phyloP scores from a whole-genome alignment of 1,139 yeast genomes.

The Yamadazyma diospyri region DNA sequence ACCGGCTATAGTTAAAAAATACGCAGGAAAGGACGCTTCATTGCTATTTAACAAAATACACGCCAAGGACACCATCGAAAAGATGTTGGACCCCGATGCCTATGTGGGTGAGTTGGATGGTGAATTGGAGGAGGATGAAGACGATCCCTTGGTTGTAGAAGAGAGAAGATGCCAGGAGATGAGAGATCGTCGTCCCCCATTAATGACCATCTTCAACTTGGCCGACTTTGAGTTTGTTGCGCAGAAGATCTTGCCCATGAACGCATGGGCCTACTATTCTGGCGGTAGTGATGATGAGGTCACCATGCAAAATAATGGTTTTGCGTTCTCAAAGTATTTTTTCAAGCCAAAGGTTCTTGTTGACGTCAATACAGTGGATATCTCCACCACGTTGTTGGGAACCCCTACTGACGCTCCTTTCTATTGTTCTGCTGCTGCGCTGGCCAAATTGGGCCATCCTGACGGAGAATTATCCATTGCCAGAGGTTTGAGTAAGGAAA shows the following conservation, averaged over 20 bases:
- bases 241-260: slow-evolving; percentile 57
- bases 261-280: slow-evolving; percentile 84
- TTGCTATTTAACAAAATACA: slow-evolving; percentile 12
- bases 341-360: slow-evolving; percentile 74
- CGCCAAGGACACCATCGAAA: slow-evolving; percentile 8
- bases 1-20: slow-evolving; percentile 19
- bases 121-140: slow-evolving; percentile 6
- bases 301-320: slow-evolving; percentile 76
- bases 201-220: slow-evolving; percentile 54
- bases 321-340: slow-evolving; percentile 75
- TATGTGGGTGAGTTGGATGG: slow-evolving; percentile 9
- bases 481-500: slow-evolving; percentile 42
- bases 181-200: slow-evolving; percentile 36
- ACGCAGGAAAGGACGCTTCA: slow-evolving; percentile 28
- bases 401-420: slow-evolving; percentile 47
- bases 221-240: slow-evolving; percentile 79
- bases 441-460: slow-evolving; percentile 52
- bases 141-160: slow-evolving; percentile 9
- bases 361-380: slow-evolving; percentile 51
- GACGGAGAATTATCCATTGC: slow-evolving; percentile 55
- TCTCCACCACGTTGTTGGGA: slow-evolving; percentile 54
- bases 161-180: slow-evolving; percentile 9
- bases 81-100: slow-evolving; percentile 7
- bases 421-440: slow-evolving; percentile 57
- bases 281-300: slow-evolving; percentile 90